These are phyloP conservation scores for Entonaema liquescens DNA, from an alignment of 495 filamentous ascomycete species.

Conservation along the genomic window DNA sequence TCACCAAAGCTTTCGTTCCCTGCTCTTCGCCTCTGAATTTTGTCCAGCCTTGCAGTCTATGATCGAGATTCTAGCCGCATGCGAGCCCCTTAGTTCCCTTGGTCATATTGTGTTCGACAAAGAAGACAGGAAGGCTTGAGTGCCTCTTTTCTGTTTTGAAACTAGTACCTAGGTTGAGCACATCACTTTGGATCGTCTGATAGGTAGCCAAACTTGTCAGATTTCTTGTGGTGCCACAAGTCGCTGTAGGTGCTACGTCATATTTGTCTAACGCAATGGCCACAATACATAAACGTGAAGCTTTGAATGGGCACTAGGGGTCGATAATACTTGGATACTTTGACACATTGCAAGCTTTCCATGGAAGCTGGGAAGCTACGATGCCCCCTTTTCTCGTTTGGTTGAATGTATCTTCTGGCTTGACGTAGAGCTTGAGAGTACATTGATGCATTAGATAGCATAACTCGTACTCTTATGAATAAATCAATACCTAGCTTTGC, in stretches of 20 bases:
- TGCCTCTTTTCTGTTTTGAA: slow-evolving; percentile 17
- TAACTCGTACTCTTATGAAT: not conserved
- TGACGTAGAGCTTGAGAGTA: slow-evolving; percentile 1
- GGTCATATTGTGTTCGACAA: slow-evolving; percentile 13
- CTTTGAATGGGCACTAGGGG: not conserved
- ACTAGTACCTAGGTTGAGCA: slow-evolving; percentile 13
- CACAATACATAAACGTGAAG: slow-evolving; percentile 7
- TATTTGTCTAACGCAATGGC: slow-evolving; percentile 29
- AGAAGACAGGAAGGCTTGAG: not conserved
- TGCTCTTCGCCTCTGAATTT: slow-evolving; percentile 15
- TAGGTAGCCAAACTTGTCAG: not conserved
- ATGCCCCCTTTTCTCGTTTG: not conserved
- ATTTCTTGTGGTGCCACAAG: slow-evolving; percentile 5
- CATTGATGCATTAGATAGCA: not conserved
- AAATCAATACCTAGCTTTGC: too few species aligned
- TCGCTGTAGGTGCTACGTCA: slow-evolving; percentile 36
- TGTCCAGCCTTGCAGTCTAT: slow-evolving; percentile 17
- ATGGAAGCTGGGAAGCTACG: too few species aligned
- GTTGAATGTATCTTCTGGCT: slow-evolving; percentile 2
- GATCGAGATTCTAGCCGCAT: slow-evolving; percentile 36
- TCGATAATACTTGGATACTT: slow-evolving; percentile 4
- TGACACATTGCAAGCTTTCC: not conserved
- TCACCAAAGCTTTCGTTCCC: slow-evolving; percentile 29
- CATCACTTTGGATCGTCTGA: not conserved
- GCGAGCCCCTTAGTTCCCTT: not conserved